These are phyloP conservation scores for Aspergillus flavus DNA, from an alignment of 2,329 filamentous ascomycete genomes.

Conservation along the genomic window DNA sequence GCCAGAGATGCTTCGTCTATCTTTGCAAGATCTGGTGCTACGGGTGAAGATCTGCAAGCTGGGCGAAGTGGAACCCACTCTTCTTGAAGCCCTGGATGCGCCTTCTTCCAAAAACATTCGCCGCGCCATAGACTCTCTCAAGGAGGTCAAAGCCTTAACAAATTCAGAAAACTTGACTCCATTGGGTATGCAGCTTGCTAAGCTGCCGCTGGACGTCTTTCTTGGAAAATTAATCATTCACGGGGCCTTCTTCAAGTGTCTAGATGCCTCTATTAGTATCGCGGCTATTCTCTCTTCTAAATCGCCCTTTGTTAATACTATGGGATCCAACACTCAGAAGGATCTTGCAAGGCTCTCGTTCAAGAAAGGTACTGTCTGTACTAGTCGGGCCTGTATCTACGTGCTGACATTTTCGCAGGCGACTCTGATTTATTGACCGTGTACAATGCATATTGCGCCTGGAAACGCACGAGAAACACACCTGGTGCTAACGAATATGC, in stretches of 20 bases:
- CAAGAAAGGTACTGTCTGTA: conserved; percentile 58
- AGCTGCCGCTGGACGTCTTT: conserved; percentile 89
- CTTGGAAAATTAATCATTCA: conserved; percentile 90
- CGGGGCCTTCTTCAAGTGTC: conserved; percentile 82
- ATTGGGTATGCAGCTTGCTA: conserved; percentile 82
- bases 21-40: conserved; percentile 91
- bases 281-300: conserved; percentile 94
- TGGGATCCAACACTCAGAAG: conserved; percentile 80
- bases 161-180: conserved; percentile 79
- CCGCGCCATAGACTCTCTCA: conserved; percentile 85
- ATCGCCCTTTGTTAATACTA: conserved; percentile 85
- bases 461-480: conserved; percentile 79
- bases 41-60: conserved; percentile 97
- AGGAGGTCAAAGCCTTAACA: conserved; percentile 90
- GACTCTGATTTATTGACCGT: conserved; percentile 91
- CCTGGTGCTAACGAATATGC: conserved; percentile 74
- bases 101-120: conserved; percentile 91
- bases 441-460: conserved; percentile 89
- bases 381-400: not conserved
- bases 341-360: conserved; percentile 78
- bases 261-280: conserved; percentile 88
- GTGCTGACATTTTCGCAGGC: conserved; percentile 44
- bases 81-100: conserved; percentile 84
- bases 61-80: conserved; percentile 86
- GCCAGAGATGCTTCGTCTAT: conserved; percentile 92